phyloP scores from a whole-genome alignment of 2,329 filamentous ascomycete species.

The Fusarium luffae region DNA sequence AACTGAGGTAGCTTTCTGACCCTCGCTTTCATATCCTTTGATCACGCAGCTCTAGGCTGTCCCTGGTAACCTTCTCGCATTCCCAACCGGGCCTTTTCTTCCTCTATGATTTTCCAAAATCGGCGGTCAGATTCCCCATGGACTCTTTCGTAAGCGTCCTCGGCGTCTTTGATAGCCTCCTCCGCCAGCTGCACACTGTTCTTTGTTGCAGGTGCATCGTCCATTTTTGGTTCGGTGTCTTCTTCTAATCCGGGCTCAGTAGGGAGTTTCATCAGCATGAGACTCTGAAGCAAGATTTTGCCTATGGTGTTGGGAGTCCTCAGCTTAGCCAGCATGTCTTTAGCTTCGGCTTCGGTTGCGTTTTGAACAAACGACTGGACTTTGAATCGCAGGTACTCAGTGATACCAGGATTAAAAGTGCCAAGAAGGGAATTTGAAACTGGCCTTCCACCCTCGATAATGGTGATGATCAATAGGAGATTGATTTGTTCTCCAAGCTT shows the following conservation, averaged over 20 bases:
- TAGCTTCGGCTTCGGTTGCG: rapidly evolving
- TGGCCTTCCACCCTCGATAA: not conserved
- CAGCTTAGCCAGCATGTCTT: not conserved
- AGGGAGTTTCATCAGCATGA: not conserved
- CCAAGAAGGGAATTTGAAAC: not conserved
- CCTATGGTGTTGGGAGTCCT: not conserved
- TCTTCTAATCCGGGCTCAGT: rapidly evolving
- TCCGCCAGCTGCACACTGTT: too few relatives aligned
- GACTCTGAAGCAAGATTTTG: not conserved
- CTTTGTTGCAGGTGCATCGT: rapidly evolving
- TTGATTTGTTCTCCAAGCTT: not conserved
- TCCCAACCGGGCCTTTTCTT: too few relatives aligned
- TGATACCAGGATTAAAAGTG: not conserved
- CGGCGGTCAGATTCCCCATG: rapidly evolving
- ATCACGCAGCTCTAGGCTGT: too few relatives aligned
- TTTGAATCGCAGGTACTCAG: not conserved
- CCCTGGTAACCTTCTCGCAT: too few relatives aligned
- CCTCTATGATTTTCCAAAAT: too few relatives aligned
- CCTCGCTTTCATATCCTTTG: too few relatives aligned
- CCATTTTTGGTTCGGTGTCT: rapidly evolving
- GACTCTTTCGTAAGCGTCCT: rapidly evolving
- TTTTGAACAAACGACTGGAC: not conserved
- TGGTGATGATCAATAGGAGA: not conserved
- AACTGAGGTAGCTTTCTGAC: rapidly evolving
- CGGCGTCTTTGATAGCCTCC: rapidly evolving